Evolutionary conservation across 1,139 yeast genomes (phyloP), one percentile per base, ranked within the genome.

Genomic region (Debaryomyces robertsiae): DNA sequence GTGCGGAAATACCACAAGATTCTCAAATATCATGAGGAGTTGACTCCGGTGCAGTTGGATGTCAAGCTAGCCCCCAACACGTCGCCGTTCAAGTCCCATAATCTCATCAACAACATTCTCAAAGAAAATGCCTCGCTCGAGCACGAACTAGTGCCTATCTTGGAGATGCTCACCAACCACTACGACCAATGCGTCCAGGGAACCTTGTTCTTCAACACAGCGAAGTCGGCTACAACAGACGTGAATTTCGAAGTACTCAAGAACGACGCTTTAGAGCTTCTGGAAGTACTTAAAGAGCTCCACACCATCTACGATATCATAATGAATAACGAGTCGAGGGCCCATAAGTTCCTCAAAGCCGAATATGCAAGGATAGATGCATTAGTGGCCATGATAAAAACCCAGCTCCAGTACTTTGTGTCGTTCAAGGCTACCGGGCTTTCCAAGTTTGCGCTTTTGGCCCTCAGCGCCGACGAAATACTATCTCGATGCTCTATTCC

Each of bases 81-180:
- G 5, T 45, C 52, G 6, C 46, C 50, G n/a, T 29, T 44, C 10
- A 54, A 53, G 29, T 44, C 55, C 4, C 53, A 48, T 11, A 51
- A 50, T 11, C 32, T 46, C 2, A 47, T 60, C 2, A 50, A 49
- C n/a, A 53, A 57, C 6, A 53, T 64, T 2, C 39, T 63, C 11
- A 54, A 58, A 47, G 78, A 75, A 42, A 78, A 83, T 47, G 63
- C 65, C 6, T 65, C 73, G 0, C 64, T 84, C 41, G 95, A 89
- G 40, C 73, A 75, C 44, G 94, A 86, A 41, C 72, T 89, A 60
- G 94, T 88, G 0, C 72, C 77, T 6, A 66, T 85, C 14, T 64
- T 90, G 27, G 83, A 81, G 44, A 81, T 90, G 55, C 65, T 90
- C 28, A 84, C 96, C 5, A 78, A 80, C 41, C 96, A 90, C 61